Base-by-base conservation (phyloP, 176 grass and related monocot genomes). In the Aegilops longissima region DNA sequence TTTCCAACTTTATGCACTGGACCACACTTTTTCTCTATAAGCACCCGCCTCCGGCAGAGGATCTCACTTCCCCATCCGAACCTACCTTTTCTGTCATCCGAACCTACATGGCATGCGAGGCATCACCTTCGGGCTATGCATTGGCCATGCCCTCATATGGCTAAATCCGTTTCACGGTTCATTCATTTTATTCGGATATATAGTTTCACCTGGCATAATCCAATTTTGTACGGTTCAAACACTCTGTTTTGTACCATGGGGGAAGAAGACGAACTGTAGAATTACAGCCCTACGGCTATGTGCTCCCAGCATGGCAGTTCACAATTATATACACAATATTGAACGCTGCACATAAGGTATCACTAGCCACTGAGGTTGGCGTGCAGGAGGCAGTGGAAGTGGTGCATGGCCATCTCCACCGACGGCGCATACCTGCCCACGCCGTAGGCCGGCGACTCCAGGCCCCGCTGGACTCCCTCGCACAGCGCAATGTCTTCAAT, bases 331-430 rank as follows among this genome's bases (percentile, higher is more conserved):
- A 34, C 20, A 17, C 1, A 12, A 7, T 23, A 56, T 40, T 31
- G 42, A 31, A 52, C 34, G 29, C 54, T 36, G 65, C 58, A 35
- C 31, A 87, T 24, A 75, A 27, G 58, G 35, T 27, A 79, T 20
- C 5, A 21, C 61, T 85, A 69, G 39, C 68, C 40, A 8, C 38
- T 40, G 20, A 98, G 87, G 66, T 78, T 76, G 21, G 51, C 58
- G 49, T 96, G 92, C 12, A 93, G 82, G 39, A 92, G 92, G 75
- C 90, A 85, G 78, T 98, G 96, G 79, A 98, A 98, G 51, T 98
- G 96, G 66, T 98, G 96, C 96, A 98, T 96, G 54, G 93, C 96
- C 93, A 91, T 96, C 86, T 98, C 96, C 23, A 96, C 96, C 0
- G 88, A 88, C 2, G 96, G 96, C 0, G 88, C 88, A 0, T 98